Evolutionary conservation across 306 rosid genomes (phyloP), one percentile per base, ranked within the genome.

Genomic region (Trifolium repens): DNA sequence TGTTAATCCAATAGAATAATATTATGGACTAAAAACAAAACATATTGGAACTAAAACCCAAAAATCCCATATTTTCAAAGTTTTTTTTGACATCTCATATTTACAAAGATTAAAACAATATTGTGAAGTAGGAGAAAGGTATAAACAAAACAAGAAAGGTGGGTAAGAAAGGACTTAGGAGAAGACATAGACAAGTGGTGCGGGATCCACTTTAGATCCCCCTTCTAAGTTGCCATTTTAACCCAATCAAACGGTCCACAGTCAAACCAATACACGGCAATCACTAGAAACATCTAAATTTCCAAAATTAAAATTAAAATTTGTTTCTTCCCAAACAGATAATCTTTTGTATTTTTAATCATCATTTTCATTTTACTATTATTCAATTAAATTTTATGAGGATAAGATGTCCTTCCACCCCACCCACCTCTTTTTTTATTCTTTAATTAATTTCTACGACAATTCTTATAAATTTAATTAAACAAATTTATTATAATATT

Each of bases 341-440:
- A 85, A 84, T 62, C 46, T 74, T 57, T 54, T 49, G 12, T 77
- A 32, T 80, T 64, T 79, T 40, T 2, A 57, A 54, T 22, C 61
- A 19, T 16, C 35, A 32, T 64, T 64, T 40, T 17, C 5, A 39
- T 8, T 19, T 53, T n/a, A 32, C 35, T 32, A 54, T 9, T 19
- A 13, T 67, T 78, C 37, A 66, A 34, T 46, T 81, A 52, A 52
- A 19, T 27, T 71, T 44, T 44, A 27, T 27, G 74, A 76, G 87
- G 91, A 87, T 89, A 87, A 89, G 88, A 75, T 72, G 82, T 61
- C 42, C 22, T 61, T 10, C 40, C 66, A 40, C 26, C 79, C 67
- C 62, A 34, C 26, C 77, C 66, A 61, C 42, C 69, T 64, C 40
- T 4, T 8, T 19, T 57, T 8, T 83, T 81, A 71, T 81, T 82